Percentiles rank a stretch among this genome's conserved stretches.
These are phyloP conservation scores for Cyberlindnera petersonii DNA, from an alignment of 805 yeast species.

Conservation along the genomic window DNA sequence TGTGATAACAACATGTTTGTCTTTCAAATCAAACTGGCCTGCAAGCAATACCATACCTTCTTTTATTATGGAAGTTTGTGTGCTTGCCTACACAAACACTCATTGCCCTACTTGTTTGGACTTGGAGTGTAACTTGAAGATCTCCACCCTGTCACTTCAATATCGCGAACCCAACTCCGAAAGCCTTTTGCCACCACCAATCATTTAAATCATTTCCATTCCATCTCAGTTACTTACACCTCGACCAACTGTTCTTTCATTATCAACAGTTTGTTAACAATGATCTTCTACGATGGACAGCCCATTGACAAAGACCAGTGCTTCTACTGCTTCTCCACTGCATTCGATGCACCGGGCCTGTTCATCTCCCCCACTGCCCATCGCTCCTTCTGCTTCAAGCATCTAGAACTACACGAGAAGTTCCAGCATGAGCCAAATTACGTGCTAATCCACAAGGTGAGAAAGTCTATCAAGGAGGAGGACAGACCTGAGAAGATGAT, in stretches of 20 bases:
- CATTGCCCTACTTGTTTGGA: too few species aligned
- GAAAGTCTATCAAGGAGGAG: constrained; percentile 35
- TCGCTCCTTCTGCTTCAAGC: constrained; percentile 64
- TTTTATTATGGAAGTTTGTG: too few species aligned
- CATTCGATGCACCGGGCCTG: constrained; percentile 51
- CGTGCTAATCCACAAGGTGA: constrained; percentile 53
- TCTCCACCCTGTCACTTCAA: not conserved
- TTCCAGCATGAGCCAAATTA: constrained; percentile 48
- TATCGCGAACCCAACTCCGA: too few species aligned
- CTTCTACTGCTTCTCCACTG: constrained; percentile 76
- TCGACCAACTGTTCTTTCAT: too few species aligned
- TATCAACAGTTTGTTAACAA: too few species aligned
- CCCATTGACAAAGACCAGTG: constrained; percentile 84
- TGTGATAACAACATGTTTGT: constrained; percentile 63
- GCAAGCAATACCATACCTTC: constrained; percentile 12
- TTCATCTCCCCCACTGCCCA: constrained; percentile 75
- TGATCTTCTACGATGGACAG: constrained; percentile 19
- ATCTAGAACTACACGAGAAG: constrained; percentile 53
- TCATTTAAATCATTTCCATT: too few species aligned
- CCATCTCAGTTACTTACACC: too few species aligned
- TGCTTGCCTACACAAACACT: too few species aligned
- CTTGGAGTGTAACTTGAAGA: not conserved
- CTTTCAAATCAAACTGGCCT: constrained; percentile 25
- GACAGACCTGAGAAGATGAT: constrained; percentile 42
- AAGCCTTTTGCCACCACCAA: too few species aligned